These are phyloP conservation scores for Stachybotrys echinatus DNA, from an alignment of 2,329 filamentous ascomycete genomes.

Conservation along the genomic window DNA sequence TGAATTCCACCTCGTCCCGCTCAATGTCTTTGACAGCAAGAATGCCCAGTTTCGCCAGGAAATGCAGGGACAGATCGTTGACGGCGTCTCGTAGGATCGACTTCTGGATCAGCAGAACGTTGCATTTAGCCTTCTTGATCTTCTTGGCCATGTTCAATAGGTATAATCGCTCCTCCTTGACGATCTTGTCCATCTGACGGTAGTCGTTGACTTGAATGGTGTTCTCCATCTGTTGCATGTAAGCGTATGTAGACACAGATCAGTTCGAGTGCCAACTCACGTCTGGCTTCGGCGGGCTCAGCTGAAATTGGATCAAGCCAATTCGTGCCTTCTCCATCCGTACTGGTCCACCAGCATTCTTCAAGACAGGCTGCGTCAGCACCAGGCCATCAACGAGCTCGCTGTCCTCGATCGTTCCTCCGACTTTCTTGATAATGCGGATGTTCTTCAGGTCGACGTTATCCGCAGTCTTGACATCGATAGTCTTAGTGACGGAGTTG, in stretches of 20 bases:
- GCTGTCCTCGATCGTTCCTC: conserved; percentile 96
- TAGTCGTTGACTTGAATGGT: conserved; percentile 99
- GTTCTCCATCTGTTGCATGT: conserved; percentile 78
- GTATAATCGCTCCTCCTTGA: conserved; percentile 98
- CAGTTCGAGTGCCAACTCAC: conserved; percentile 43
- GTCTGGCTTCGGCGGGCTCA: conserved; percentile 96
- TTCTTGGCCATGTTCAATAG: conserved; percentile 99
- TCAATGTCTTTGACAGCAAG: conserved; percentile 96
- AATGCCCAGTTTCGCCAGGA: conserved; percentile 95
- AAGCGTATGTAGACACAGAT: conserved; percentile 7
- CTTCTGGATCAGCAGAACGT: conserved; percentile 96
- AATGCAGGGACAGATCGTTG: conserved; percentile 95
- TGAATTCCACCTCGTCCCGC: conserved; percentile 96
- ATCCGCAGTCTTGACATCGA: conserved; percentile 90
- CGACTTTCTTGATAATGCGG: conserved; percentile 93
- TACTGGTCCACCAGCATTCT: conserved; percentile 84
- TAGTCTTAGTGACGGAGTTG: conserved; percentile 90
- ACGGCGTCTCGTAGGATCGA: conserved; percentile 96
- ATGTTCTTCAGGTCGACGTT: conserved; percentile 98
- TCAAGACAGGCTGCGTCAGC: conserved; percentile 86
- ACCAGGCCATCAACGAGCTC: conserved; percentile 95
- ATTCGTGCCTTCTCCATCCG: conserved; percentile 98
- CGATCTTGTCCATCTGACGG: conserved; percentile 99
- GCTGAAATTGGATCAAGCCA: conserved; percentile 95
- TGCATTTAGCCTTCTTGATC: conserved; percentile 99